Evolutionary conservation across 192 early-diverging fungal genomes (phyloP).

Genomic region (Rhizophagus sp.): DNA sequence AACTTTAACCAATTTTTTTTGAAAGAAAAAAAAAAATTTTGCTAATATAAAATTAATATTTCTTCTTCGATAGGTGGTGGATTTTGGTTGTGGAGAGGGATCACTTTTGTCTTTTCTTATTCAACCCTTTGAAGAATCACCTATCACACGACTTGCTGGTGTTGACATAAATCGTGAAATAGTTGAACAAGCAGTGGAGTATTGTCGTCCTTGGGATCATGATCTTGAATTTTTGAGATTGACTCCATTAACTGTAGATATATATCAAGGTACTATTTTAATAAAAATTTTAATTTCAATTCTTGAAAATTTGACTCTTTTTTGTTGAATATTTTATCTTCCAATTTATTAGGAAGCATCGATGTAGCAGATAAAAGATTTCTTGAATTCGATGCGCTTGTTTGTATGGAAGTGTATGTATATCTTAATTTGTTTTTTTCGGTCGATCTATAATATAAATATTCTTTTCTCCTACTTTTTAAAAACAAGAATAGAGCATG

Average conservation of each 20-base stretch:
- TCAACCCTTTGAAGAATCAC: slow-evolving; percentile 46
- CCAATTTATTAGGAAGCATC: slow-evolving; percentile 49
- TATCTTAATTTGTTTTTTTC: not conserved
- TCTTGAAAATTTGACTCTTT: not conserved
- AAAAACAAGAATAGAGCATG: slow-evolving; percentile 73
- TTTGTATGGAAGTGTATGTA: slow-evolving; percentile 73
- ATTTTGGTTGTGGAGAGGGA: slow-evolving; percentile 88
- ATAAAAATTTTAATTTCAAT: not conserved
- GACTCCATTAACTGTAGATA: slow-evolving; percentile 56
- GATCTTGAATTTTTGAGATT: slow-evolving; percentile 64
- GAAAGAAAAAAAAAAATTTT: not conserved
- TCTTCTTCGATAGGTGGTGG: slow-evolving; percentile 58
- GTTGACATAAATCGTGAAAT: slow-evolving; percentile 63
- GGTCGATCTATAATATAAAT: not conserved
- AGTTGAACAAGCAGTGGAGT: slow-evolving; percentile 45
- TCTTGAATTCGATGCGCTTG: slow-evolving; percentile 66
- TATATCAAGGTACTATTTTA: slow-evolving; percentile 62
- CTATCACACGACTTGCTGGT: slow-evolving; percentile 64
- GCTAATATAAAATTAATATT: not conserved
- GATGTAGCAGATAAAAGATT: slow-evolving; percentile 52
- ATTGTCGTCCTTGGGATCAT: slow-evolving; percentile 58
- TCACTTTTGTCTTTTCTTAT: slow-evolving; percentile 68
- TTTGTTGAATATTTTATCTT: not conserved
- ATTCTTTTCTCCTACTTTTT: slow-evolving; percentile 18
- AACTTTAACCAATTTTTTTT: not conserved